These are phyloP conservation scores for Aspergillus haitiensis DNA, from an alignment of 495 filamentous ascomycete genomes.

Conservation along the genomic window DNA sequence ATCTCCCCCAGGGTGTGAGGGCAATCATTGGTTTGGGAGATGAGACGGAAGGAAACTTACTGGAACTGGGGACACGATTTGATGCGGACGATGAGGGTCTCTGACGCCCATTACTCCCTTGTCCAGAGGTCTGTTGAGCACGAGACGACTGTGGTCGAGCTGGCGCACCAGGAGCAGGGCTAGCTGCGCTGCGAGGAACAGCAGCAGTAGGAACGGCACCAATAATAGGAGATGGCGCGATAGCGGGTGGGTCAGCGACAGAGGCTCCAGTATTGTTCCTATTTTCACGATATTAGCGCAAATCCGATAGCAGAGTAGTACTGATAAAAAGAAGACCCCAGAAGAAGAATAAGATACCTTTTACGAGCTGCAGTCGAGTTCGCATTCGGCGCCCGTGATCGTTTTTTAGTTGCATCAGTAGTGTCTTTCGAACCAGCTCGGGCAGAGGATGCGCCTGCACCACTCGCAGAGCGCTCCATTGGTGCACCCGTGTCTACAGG, in stretches of 20 bases:
- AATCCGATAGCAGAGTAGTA: not conserved
- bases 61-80: slow-evolving; percentile 40
- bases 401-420: slow-evolving; percentile 66
- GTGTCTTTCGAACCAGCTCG: slow-evolving; percentile 57
- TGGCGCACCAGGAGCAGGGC: slow-evolving; percentile 41
- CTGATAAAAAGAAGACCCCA: not conserved
- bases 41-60: slow-evolving; percentile 24
- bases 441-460: slow-evolving; percentile 47
- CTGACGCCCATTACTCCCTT: slow-evolving; percentile 50
- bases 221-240: slow-evolving; percentile 71
- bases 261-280: slow-evolving; percentile 54
- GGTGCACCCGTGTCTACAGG: slow-evolving; percentile 51
- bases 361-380: slow-evolving; percentile 62
- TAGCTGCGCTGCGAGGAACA: slow-evolving; percentile 46
- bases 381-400: slow-evolving; percentile 60
- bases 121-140: slow-evolving; percentile 65
- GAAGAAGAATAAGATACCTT: slow-evolving; percentile 52
- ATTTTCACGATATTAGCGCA: slow-evolving; percentile 15
- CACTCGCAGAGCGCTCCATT: slow-evolving; percentile 72
- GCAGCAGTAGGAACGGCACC: slow-evolving; percentile 62
- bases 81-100: slow-evolving; percentile 62
- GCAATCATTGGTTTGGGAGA: too few species aligned
- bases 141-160: slow-evolving; percentile 61
- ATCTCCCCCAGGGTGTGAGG: too few species aligned
- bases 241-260: slow-evolving; percentile 62